phyloP scores from a whole-genome alignment of 495 filamentous ascomycete species.

The Haplographium delicatum region DNA sequence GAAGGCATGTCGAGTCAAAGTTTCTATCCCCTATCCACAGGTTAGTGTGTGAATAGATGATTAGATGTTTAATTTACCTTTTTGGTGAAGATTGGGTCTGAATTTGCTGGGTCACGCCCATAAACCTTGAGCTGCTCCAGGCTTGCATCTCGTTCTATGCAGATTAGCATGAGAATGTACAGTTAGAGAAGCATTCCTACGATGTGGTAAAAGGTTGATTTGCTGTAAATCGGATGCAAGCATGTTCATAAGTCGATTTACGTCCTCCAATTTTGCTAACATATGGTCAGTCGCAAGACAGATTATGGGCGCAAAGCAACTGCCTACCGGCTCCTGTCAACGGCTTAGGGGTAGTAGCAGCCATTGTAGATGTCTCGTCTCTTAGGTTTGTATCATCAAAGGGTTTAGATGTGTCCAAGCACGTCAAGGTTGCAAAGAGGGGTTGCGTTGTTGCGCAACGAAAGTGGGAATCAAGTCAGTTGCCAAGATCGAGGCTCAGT shows the following conservation, averaged over 20 bases:
- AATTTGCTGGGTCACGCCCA: conserved; percentile 62
- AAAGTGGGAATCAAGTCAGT: no score
- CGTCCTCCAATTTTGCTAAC: conserved; percentile 59
- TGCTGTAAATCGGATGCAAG: conserved; percentile 54
- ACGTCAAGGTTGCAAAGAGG: no score
- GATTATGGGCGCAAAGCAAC: background rate
- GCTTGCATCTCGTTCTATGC: conserved; percentile 52
- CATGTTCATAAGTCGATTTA: conserved; percentile 52
- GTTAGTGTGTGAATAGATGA: conserved; percentile 11
- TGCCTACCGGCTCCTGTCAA: conserved; percentile 17
- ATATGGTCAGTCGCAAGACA: background rate
- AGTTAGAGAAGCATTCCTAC: no score
- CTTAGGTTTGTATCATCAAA: no score
- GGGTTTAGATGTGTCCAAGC: no score
- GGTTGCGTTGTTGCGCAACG: no score
- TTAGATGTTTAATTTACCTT: conserved; percentile 43
- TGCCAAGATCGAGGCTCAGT: no score
- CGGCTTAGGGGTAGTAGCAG: conserved; percentile 12
- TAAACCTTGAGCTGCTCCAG: conserved; percentile 76
- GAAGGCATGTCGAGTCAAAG: conserved; percentile 67
- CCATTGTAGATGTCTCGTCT: no score
- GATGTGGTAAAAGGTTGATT: conserved; percentile 44
- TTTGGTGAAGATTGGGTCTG: conserved; percentile 76
- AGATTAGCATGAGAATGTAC: no score
- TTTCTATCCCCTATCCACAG: conserved; percentile 63